Percentiles rank a stretch among this genome's conserved stretches.
Conservation (phyloP, 2,329 filamentous ascomycete genomes). For the Cadophora gregata region DNA sequence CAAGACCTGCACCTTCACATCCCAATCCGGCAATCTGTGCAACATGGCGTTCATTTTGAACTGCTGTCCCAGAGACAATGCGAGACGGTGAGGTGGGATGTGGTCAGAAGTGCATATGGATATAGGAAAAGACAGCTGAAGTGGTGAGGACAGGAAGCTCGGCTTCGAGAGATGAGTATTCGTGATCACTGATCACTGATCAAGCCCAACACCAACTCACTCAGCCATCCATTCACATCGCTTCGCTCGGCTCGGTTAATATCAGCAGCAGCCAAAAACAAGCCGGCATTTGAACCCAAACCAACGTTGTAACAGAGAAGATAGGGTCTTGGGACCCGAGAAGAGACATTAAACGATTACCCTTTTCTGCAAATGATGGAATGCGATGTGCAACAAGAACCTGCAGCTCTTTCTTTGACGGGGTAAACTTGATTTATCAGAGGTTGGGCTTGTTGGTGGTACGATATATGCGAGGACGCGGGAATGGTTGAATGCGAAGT, state of each 20-base stretch:
- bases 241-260: not conserved
- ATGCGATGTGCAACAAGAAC: slow-evolving; percentile 17
- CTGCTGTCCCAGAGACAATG: too few relatives aligned
- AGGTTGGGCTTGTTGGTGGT: not conserved
- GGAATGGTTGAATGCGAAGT: slow-evolving; percentile 3
- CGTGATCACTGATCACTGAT: not conserved
- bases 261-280: not conserved
- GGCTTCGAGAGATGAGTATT: not conserved
- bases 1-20: not conserved
- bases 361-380: slow-evolving; percentile 10
- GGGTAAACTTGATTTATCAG: not conserved
- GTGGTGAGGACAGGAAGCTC: too few relatives aligned
- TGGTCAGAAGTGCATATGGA: too few relatives aligned
- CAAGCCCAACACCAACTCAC: not conserved
- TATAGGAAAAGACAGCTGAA: too few relatives aligned
- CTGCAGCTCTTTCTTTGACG: not conserved
- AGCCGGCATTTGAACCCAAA: not conserved
- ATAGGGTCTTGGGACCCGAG: not conserved
- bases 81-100: too few relatives aligned
- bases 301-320: not conserved
- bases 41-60: not conserved
- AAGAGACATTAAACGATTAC: not conserved
- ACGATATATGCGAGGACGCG: slow-evolving; percentile 5
- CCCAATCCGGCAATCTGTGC: not conserved
- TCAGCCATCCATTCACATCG: not conserved